These are phyloP conservation scores for sweet orange (Citrus sinensis) DNA, from an alignment of 345 rosid genomes.

Conservation along the genomic window DNA sequence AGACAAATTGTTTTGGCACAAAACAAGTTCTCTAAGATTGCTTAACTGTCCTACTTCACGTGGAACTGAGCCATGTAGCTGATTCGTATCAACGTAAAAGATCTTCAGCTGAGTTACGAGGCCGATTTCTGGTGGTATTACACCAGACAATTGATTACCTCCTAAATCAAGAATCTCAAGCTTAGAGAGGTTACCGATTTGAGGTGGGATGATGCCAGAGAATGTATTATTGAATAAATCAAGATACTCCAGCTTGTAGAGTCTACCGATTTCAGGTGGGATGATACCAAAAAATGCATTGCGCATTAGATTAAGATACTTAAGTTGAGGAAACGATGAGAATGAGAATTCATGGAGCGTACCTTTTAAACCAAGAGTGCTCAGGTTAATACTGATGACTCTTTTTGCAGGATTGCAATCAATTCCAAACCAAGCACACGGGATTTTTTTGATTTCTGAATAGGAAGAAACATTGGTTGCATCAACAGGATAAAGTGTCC, in stretches of 20 bases:
- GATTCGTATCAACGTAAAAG: too few relatives aligned
- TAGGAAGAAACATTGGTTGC: background rate
- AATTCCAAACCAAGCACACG: constrained; percentile 9
- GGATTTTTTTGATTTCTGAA: background rate
- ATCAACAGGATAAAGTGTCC: background rate
- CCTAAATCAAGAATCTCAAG: background rate
- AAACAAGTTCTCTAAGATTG: background rate
- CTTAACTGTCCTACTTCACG: background rate
- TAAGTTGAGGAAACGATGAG: background rate
- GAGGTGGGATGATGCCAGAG: too few relatives aligned
- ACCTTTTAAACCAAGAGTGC: background rate
- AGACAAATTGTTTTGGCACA: background rate
- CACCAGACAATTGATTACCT: background rate
- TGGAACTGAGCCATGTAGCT: background rate
- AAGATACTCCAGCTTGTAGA: too few relatives aligned
- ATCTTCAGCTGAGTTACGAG: background rate
- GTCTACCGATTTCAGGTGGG: background rate
- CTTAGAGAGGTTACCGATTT: background rate
- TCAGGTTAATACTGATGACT: background rate
- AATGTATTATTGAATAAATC: too few relatives aligned
- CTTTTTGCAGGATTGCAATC: background rate
- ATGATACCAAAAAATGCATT: background rate
- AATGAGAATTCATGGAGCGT: constrained; percentile 1
- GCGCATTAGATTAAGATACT: background rate
- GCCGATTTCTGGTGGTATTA: background rate